Base-by-base conservation (phyloP, 129 eudicot species). In the Rutidosis leptorrhynchoides region DNA sequence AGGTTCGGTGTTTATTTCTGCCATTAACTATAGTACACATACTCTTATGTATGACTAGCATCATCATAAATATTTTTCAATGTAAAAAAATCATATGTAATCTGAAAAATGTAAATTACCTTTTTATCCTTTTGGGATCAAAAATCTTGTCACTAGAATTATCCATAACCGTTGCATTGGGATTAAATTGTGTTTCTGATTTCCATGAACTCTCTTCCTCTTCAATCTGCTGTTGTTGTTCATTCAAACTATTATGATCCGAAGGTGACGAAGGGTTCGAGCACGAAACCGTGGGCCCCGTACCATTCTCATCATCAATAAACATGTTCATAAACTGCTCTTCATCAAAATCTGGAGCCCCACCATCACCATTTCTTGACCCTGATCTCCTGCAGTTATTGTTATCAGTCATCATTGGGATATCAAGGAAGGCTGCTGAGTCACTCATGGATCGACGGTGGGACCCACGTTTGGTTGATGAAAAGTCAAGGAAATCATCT, bases 301-400 rank as follows among this genome's bases (percentile, higher is more conserved):
- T 57, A 8, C 43, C 70, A 16, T 56, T 68, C 27, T 77, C 73
- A 11, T 90, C 88, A 21, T 83, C 87, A 3, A 72, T 74, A 69
- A 93, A 93, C 98, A 93, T 93, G 5, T 83, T 78, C 96, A 85
- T 82, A 76, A 93, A 85, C 74, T 93, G 96, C 33, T 93, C 95
- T 60, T 93, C 96, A 17, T 93, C 96, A 14, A 83, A 88, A 9
- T 83, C 82, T 0, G 67, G 7, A 0, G 58, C 63, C 1, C 26
- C 75, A n/a, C 45, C 52, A 16, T 27, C 49, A 11, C 43, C 64
- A 1, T 58, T 65, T 72, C 76, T 63, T 5, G 84, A 76, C 54
- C 79, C 82, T 20, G 82, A 70, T 26, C 80, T 68, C 14, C 82
- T 70, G 72, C 84, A 74, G 27, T 74, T 77, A 3, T 26, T 73